A percentile compares a stretch with the other conserved stretches of the same genome.
phyloP scores from a whole-genome alignment of 2,329 filamentous ascomycete genomes.

The Cladorrhinum sp. region DNA sequence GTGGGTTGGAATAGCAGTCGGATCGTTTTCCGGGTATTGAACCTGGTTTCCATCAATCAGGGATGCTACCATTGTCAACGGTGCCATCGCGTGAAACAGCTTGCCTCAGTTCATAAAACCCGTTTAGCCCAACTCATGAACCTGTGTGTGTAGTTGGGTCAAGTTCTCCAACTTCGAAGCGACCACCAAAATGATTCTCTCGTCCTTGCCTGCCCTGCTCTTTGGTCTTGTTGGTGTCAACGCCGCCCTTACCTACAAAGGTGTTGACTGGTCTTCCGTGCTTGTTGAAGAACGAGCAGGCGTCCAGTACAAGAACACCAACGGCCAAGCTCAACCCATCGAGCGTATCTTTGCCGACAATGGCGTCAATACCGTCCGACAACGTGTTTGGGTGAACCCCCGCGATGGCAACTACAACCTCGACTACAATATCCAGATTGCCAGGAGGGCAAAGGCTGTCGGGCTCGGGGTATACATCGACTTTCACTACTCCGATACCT shows the following conservation, averaged over 20 bases:
- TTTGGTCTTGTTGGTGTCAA: constrained; percentile 20
- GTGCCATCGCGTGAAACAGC: not conserved
- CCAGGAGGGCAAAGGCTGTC: constrained; percentile 59
- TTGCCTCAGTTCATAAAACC: not conserved
- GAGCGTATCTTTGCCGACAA: constrained; percentile 60
- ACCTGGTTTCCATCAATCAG: constrained; percentile 21
- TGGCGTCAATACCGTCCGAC: constrained; percentile 67
- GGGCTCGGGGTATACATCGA: constrained; percentile 53
- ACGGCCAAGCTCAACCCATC: constrained; percentile 51
- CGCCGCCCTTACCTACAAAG: constrained; percentile 56
- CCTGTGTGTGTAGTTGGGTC: not conserved
- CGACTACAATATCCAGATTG: constrained; percentile 67
- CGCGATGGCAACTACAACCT: constrained; percentile 63
- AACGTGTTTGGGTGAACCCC: constrained; percentile 70
- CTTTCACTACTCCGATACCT: constrained; percentile 35
- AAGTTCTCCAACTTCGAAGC: not conserved
- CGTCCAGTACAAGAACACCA: constrained; percentile 56
- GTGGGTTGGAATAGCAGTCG: not conserved
- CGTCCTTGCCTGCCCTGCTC: constrained; percentile 16
- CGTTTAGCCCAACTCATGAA: not conserved
- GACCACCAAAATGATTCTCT: constrained; percentile 17
- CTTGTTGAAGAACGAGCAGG: constrained; percentile 60
- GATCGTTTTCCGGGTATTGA: not conserved
- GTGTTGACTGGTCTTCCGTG: constrained; percentile 69
- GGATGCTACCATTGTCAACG: not conserved